A percentile compares a stretch with the other conserved stretches of the same genome.
Conservation (phyloP, 768 basidiomycete genomes). For the Suillus cothurnatus region DNA sequence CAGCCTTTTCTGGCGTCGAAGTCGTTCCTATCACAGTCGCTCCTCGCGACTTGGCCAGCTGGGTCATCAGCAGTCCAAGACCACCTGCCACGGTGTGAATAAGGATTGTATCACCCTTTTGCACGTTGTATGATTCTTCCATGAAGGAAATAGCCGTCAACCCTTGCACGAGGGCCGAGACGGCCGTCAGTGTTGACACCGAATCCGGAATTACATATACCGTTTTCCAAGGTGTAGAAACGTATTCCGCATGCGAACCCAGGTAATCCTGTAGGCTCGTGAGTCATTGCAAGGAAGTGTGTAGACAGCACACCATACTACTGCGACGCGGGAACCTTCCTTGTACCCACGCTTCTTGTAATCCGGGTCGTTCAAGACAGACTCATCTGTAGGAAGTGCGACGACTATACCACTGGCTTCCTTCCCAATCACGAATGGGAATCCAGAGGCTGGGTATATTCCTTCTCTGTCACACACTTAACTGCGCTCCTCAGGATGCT, state of each 20-base stretch:
- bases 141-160: conserved; percentile 78
- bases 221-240: conserved; percentile 61
- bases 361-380: conserved; percentile 58
- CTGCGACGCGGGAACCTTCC: conserved; percentile 73
- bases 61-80: conserved; percentile 68
- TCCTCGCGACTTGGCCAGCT: conserved; percentile 72
- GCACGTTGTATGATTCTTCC: conserved; percentile 83
- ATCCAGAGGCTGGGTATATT: conserved; percentile 56
- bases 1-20: conserved; percentile 82
- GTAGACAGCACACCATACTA: conserved; percentile 45
- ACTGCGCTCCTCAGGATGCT: background rate
- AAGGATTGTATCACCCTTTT: conserved; percentile 77
- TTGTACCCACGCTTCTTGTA: conserved; percentile 66
- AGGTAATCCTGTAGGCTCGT: conserved; percentile 39
- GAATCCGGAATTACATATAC: conserved; percentile 66
- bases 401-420: conserved; percentile 81
- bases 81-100: conserved; percentile 94
- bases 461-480: conserved; percentile 49
- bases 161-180: conserved; percentile 71
- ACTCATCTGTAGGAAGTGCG: conserved; percentile 66
- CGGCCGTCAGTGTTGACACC: conserved; percentile 62
- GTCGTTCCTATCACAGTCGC: conserved; percentile 94
- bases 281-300: background rate
- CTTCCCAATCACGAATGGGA: conserved; percentile 72
- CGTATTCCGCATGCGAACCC: conserved; percentile 71